phyloP scores from a whole-genome alignment of 495 filamentous ascomycete species.

The Clavariopsis aquatica region DNA sequence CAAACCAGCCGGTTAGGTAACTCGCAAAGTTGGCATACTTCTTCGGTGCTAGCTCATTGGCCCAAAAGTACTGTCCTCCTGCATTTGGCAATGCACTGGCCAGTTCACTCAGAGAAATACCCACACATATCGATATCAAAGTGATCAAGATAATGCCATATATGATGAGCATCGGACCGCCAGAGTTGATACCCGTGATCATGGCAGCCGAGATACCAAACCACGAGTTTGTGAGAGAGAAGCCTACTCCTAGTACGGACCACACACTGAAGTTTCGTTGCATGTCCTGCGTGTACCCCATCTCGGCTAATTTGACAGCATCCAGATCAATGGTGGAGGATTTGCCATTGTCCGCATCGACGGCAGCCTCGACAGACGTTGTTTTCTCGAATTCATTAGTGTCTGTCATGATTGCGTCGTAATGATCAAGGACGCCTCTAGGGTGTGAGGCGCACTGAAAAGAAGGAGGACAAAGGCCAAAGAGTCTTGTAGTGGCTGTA shows the following conservation, averaged over 20 bases:
- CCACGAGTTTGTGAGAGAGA: slow-evolving; percentile 67
- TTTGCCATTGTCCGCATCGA: slow-evolving; percentile 13
- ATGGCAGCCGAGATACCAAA: slow-evolving; percentile 62
- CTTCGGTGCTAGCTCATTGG: slow-evolving; percentile 58
- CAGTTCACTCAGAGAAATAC: slow-evolving; percentile 58
- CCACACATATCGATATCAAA: slow-evolving; percentile 58
- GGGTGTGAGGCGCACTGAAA: not conserved
- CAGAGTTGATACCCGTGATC: slow-evolving; percentile 61
- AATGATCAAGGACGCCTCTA: not conserved
- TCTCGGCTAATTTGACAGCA: slow-evolving; percentile 47
- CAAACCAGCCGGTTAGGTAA: slow-evolving; percentile 61
- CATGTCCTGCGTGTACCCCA: slow-evolving; percentile 63
- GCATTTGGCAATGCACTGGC: slow-evolving; percentile 62
- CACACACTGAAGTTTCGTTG: slow-evolving; percentile 60
- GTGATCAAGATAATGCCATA: slow-evolving; percentile 62
- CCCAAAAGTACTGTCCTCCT: slow-evolving; percentile 68
- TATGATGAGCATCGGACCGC: slow-evolving; percentile 61
- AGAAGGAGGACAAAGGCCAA: not conserved
- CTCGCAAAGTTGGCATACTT: slow-evolving; percentile 54
- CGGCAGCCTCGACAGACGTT: not conserved
- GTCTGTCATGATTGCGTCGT: slow-evolving; percentile 22
- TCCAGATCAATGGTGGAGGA: slow-evolving; percentile 32
- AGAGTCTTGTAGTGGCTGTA: not conserved
- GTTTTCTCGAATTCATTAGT: slow-evolving; percentile 17
- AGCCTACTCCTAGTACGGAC: slow-evolving; percentile 60